Evolutionary conservation across 768 basidiomycete genomes (phyloP), one percentile per base, ranked within the genome.

Genomic region (Lactifluus hygrophoroides): DNA sequence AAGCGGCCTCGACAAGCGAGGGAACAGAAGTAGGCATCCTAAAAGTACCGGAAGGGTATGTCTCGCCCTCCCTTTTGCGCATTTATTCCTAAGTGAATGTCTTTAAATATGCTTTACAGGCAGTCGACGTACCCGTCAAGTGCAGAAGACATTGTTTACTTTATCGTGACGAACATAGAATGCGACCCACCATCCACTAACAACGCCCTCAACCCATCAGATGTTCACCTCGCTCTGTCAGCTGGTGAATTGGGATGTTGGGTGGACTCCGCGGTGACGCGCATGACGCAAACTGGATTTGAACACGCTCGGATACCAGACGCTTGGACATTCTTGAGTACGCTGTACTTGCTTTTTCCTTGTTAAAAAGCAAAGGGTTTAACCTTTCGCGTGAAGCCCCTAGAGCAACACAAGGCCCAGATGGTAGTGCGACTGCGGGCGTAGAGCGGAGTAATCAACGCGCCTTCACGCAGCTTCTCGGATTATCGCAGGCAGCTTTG

Each of bases 181-280:
- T 81, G 84, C 66, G 82, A 83, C 51, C 72, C 83, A 0, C 68
- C 82, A 6, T 65, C 73, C 10, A 70, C 76, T 34, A 69, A 70
- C 32, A 63, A 57, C 38, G 69, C 63, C 43, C 68, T 54, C 58
- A 44, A 45, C 32, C 67, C 61, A 35, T 70, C 71, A 21, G 82
- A 84, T 60, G 68, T 80, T 6, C 80, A 82, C 63, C 73, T 79
- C 23, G 80, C 82, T 16, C 78, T 78, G 2, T 76, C 78, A 0
- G 69, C 78, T 19, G 89, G 88, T 5, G 83, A 90, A 65, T 68
- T 94, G 17, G 95, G 95, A 0, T 94, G 88, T 66, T 89, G 88
- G 80, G 77, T 96, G 19, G 90, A 97, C 65, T 72, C 84, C 1
- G 68, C 75, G 1, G 68, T 77, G 7, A 95, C 95, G 19, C 82